Percentiles rank a stretch among this genome's conserved stretches.
Conservation (phyloP, 2,329 filamentous ascomycete genomes). For the Raffaelea arxii region DNA sequence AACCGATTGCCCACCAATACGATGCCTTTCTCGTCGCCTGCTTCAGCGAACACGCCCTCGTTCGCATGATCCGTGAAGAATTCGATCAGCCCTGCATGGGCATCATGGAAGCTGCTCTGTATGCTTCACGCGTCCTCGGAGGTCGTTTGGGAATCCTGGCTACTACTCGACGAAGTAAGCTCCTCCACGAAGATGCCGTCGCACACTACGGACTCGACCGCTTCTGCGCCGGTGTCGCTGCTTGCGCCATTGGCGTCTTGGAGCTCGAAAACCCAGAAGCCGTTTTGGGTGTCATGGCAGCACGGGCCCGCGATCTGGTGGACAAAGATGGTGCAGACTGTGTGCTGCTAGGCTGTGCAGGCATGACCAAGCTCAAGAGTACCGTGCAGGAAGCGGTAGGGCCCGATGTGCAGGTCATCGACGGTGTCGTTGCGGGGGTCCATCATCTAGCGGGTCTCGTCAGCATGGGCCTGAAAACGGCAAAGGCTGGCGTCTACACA, state of each 20-base stretch:
- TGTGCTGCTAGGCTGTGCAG: conserved; percentile 36
- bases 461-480: conserved; percentile 30
- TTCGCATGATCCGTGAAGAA: conserved; percentile 35
- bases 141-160: conserved; percentile 33
- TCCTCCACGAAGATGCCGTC: conserved; percentile 17
- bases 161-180: conserved; percentile 18
- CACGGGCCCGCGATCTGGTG: conserved; percentile 27
- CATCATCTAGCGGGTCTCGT: conserved; percentile 34
- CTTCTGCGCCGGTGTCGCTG: conserved; percentile 31
- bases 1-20: conserved; percentile 19
- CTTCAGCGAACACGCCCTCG: conserved; percentile 37
- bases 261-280: conserved; percentile 30
- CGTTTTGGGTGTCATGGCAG: conserved; percentile 27
- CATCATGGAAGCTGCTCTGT: conserved; percentile 39
- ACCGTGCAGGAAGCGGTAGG: conserved; percentile 34
- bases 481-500: neutral
- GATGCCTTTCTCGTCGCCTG: conserved; percentile 39
- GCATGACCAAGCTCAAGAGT: conserved; percentile 34
- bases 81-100: conserved; percentile 33
- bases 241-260: conserved; percentile 29
- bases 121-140: conserved; percentile 38
- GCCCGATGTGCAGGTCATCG: conserved; percentile 34
- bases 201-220: conserved; percentile 27
- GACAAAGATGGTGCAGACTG: conserved; percentile 17
- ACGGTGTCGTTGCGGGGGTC: conserved; percentile 38